phyloP scores from a whole-genome alignment of 2,329 filamentous ascomycete species.

The Calonectria hongkongensis region DNA sequence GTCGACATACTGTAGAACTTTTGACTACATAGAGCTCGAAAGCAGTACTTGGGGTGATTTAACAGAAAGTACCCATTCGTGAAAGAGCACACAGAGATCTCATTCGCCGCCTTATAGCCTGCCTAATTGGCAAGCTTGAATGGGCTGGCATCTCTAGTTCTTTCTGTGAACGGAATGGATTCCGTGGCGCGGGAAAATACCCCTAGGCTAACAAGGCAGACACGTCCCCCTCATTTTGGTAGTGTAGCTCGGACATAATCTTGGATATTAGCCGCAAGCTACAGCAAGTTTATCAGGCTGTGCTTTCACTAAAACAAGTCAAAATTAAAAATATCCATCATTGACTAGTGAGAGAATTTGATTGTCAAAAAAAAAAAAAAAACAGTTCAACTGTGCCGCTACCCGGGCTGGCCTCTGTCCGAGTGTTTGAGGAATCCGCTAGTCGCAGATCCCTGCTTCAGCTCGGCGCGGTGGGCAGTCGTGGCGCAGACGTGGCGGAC shows the following conservation, averaged over 20 bases:
- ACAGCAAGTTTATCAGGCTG: not conserved
- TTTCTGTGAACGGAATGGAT: not conserved
- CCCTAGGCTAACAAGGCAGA: not conserved
- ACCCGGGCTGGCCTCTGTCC: not conserved
- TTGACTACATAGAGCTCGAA: no score
- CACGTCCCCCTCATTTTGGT: not conserved
- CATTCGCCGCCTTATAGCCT: no score
- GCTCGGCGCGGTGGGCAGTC: not conserved
- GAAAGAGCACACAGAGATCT: no score
- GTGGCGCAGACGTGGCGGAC: not conserved
- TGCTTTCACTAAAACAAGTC: not conserved
- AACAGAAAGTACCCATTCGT: no score
- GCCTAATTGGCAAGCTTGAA: no score
- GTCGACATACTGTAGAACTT: no score
- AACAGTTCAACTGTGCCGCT: not conserved
- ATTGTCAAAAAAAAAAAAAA: not conserved
- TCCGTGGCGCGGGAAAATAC: not conserved
- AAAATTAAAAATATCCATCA: not conserved
- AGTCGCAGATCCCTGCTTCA: not conserved
- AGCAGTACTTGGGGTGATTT: no score
- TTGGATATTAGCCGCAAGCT: not conserved
- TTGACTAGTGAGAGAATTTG: not conserved
- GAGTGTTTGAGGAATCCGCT: not conserved
- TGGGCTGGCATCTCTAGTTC: no score
- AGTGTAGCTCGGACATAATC: not conserved